Conservation (phyloP, 768 basidiomycete genomes). For the Termitomyces heimii region DNA sequence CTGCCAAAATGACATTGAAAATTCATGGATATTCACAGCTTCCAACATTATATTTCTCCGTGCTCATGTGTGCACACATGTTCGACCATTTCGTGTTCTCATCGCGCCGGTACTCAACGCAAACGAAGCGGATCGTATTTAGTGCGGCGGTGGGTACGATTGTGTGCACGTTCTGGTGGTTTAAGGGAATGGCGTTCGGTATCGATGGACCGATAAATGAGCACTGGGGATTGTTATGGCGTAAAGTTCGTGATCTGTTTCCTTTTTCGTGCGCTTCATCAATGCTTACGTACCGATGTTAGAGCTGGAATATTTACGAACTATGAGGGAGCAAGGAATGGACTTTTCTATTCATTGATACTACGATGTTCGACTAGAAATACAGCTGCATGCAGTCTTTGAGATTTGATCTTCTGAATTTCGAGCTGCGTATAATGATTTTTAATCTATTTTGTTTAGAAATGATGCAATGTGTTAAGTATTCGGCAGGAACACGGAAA, state of each 20-base stretch:
- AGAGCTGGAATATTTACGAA: conserved; percentile 29
- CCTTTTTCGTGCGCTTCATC: not conserved
- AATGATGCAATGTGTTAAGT: not conserved
- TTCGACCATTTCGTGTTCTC: conserved; percentile 93
- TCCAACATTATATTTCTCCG: conserved; percentile 95
- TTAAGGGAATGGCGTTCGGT: conserved; percentile 83
- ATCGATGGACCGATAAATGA: conserved; percentile 84
- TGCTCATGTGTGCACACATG: conserved; percentile 85
- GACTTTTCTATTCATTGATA: conserved; percentile 3
- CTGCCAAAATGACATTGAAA: not conserved
- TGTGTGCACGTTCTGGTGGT: conserved; percentile 91
- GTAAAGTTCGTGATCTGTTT: conserved; percentile 37
- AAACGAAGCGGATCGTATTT: conserved; percentile 71
- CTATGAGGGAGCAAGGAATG: not conserved
- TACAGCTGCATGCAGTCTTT: not conserved
- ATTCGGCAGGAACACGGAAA: not conserved
- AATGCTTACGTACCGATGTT: not conserved
- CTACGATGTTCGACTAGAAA: conserved; percentile 1
- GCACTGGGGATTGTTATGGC: conserved; percentile 77
- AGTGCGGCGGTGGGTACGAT: conserved; percentile 52
- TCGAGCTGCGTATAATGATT: conserved; percentile 15
- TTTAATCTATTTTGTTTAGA: conserved; percentile 8
- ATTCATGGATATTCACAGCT: conserved; percentile 41
- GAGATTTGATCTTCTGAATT: conserved; percentile 6
- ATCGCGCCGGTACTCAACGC: conserved; percentile 51